These are phyloP conservation scores for Xylaria sp. DNA, from an alignment of 2,329 filamentous ascomycete species.

Conservation along the genomic window DNA sequence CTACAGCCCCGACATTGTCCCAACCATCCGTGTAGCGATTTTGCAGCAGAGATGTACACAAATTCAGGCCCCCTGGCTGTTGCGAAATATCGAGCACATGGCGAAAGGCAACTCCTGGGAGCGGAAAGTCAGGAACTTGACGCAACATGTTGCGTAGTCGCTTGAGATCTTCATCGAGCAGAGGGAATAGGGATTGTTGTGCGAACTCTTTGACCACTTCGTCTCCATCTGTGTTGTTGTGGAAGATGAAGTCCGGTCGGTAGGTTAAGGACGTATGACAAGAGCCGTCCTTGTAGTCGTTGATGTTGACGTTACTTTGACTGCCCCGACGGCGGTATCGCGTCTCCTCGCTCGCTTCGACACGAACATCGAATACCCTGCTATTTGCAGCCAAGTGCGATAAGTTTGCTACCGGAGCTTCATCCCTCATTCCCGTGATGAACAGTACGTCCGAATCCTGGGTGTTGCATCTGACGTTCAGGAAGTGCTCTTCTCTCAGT, in stretches of 20 bases:
- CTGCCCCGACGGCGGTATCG: conserved; percentile 45
- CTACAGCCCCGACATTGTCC: conserved; percentile 52
- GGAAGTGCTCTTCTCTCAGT: conserved; percentile 58
- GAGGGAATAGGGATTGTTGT: conserved; percentile 48
- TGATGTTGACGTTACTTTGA: conserved; percentile 17
- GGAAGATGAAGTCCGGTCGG: conserved; percentile 54
- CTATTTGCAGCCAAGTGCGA: conserved; percentile 60
- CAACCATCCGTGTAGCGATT: conserved; percentile 53
- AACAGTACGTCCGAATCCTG: conserved; percentile 59
- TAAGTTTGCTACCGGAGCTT: conserved; percentile 59
- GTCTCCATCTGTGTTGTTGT: conserved; percentile 54
- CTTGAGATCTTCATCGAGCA: conserved; percentile 53
- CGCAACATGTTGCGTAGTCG: conserved; percentile 57
- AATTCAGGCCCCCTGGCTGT: conserved; percentile 53
- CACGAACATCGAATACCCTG: conserved; percentile 59
- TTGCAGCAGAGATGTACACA: conserved; percentile 58
- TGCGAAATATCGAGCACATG: conserved; percentile 63
- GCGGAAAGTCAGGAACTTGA: conserved; percentile 56
- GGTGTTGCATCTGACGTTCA: conserved; percentile 49
- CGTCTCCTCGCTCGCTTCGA: conserved; percentile 49
- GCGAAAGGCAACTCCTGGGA: conserved; percentile 57
- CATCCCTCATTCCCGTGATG: conserved; percentile 68
- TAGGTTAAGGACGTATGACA: conserved; percentile 38
- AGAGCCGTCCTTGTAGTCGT: conserved; percentile 25
- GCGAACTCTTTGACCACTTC: conserved; percentile 50